Percentiles rank a stretch among this genome's conserved stretches.
Evolutionary conservation across 176 grass and related monocot species (phyloP).

Genomic region (Raddia guianensis): DNA sequence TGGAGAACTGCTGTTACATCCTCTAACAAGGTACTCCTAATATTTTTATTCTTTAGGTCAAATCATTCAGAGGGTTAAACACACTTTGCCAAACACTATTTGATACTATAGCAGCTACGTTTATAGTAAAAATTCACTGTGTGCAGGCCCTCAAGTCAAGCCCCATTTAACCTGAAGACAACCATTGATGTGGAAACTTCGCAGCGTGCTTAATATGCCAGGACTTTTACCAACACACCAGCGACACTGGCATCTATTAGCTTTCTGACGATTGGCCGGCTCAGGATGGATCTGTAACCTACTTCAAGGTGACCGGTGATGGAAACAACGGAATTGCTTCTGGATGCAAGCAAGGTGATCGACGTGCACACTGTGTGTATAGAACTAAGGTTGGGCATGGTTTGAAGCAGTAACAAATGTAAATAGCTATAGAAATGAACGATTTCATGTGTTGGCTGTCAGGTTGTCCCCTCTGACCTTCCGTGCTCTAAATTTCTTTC

Average conservation of each 20-base stretch:
- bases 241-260: slow-evolving; percentile 24
- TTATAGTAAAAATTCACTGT: slow-evolving; percentile 8
- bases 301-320: slow-evolving; percentile 19
- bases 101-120: slow-evolving; percentile 24
- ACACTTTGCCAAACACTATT: slow-evolving; percentile 33
- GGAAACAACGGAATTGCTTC: slow-evolving; percentile 16
- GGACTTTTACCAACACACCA: slow-evolving; percentile 22
- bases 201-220: slow-evolving; percentile 35
- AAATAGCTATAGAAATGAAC: slow-evolving; percentile 51
- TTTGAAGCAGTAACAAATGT: slow-evolving; percentile 39
- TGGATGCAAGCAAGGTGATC: slow-evolving; percentile 30
- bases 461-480: slow-evolving; percentile 6
- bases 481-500: not conserved
- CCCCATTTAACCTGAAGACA: slow-evolving; percentile 65
- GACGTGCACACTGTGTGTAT: slow-evolving; percentile 9
- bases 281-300: slow-evolving; percentile 28
- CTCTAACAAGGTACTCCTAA: slow-evolving; percentile 80
- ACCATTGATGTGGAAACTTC: slow-evolving; percentile 4
- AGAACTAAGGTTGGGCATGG: slow-evolving; percentile 23
- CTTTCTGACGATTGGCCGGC: slow-evolving; percentile 13
- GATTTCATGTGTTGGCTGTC: slow-evolving; percentile 26
- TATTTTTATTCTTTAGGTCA: slow-evolving; percentile 17
- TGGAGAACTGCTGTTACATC: slow-evolving; percentile 87
- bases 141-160: slow-evolving; percentile 79
- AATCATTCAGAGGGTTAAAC: slow-evolving; percentile 12